Base-by-base conservation (phyloP, 257 asterid genomes). In the Jacaranda copaia region DNA sequence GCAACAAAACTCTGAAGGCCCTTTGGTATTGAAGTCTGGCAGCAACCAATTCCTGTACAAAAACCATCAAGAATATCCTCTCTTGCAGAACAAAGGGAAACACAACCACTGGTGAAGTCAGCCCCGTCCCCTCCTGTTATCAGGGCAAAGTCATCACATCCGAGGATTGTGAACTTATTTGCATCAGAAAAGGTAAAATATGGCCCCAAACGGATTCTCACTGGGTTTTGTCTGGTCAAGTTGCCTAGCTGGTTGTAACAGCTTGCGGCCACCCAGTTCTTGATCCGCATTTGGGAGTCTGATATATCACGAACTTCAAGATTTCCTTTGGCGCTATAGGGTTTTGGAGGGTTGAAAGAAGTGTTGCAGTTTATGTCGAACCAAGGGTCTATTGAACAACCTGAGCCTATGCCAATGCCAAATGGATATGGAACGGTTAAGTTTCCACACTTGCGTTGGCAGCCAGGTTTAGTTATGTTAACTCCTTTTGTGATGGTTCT, bases 21-120 rank as follows among this genome's bases (percentile, higher is more conserved):
- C 32, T 55, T 76, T 0, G 80, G 82, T 11, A 83, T 59, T 0
- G 64, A 8, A 0, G 63, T 58, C 19, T 77, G 79, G 75, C 87
- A 80, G 39, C 87, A 84, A 0, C 85, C 83, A 0, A 48, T 57
- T 0, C 87, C 85, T 0, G 82, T 35, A 15, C 88, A 84, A 9
- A 0, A 49, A 12, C 85, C 79, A 2, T 74, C 77, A 0, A 70
- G 19, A 0, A 52, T 8, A 40, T 80, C 84, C 1, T 18, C 42
- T n/a, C 10, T 7, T 1, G 39, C 4, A 0, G 58, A 20, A 38
- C 88, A 84, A 0, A 73, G 3, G 5, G 83, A 45, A 0, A 79
- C 1, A 36, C 85, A 84, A 0, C 81, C 81, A 49, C 69, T 72
- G 6, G 52, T 49, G 59, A 72, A 78, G 71, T 65, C 18, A 72